Evolutionary conservation across 768 basidiomycete species (phyloP), one percentile per base, ranked within the genome.

Genomic region (Boletus patriciae): DNA sequence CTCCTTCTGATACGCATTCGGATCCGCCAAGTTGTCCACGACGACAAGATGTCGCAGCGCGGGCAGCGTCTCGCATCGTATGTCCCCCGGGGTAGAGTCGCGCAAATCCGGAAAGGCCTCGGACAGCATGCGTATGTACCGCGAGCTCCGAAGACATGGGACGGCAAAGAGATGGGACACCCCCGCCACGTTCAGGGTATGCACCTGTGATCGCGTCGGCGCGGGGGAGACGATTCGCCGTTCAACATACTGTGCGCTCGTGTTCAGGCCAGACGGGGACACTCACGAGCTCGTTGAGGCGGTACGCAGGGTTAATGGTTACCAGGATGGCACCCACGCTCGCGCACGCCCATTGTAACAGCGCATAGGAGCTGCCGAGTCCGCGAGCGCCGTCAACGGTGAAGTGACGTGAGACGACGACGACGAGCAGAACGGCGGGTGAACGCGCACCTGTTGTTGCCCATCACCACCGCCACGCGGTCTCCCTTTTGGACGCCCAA

Each of bases 291-390:
- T 94, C 91, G 34, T 79, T 76, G 7, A 84, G 61, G 27, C 86
- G 82, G 66, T 90, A 92, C 0, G 90, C 88, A 3, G 91, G 92
- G 62, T 94, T 94, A 45, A 93, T 77, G 9, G 91, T 92, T 21
- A 89, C 90, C 36, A 92, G 72, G 52, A 92, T 84, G 13, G 88
- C 90, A n/a, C 91, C 91, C 55, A 92, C 79, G 48, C 82, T 83
- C n/a, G 90, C 88, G 56, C 87, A 89, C 4, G 91, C 91, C 91
- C 90, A 92, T 63, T 94, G 91, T 23, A 92, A 73, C 74, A 82
- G 77, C 0, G 90, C 90, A 67, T 94, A 94, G 18, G 88, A 77
- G 65, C 90, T 92, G 59, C 31, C 31, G 8, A 49, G 13, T 31
- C 11, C 31, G 31, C 31, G 31, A 31, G 3, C 4, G 4, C 19